Percentiles rank a stretch among this genome's conserved stretches.
These are phyloP conservation scores for Mycosarcoma maydis DNA, from an alignment of 1,284 basidiomycete species.

Conservation along the genomic window DNA sequence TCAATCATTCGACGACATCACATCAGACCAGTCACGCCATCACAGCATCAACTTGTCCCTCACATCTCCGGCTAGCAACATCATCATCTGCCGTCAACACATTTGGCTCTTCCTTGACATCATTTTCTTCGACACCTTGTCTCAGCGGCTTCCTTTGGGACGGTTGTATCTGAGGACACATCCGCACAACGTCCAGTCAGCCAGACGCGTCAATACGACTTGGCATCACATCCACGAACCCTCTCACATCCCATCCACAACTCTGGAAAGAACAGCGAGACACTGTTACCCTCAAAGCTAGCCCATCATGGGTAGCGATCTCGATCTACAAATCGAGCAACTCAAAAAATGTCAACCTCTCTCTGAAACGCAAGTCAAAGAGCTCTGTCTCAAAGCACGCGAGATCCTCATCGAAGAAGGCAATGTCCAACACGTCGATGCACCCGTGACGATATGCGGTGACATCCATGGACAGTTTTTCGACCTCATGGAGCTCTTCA, in stretches of 20 bases:
- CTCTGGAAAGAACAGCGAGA: conserved; percentile 12
- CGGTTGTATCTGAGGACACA: too few species aligned
- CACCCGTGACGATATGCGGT: conserved; percentile 97
- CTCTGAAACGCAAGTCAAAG: conserved; percentile 60
- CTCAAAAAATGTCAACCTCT: conserved; percentile 60
- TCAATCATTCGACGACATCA: too few species aligned
- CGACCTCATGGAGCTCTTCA: conserved; percentile 96
- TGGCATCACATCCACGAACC: too few species aligned
- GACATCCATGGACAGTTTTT: conserved; percentile 99
- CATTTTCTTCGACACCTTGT: too few species aligned
- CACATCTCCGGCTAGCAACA: too few species aligned
- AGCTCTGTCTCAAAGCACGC: conserved; percentile 88
- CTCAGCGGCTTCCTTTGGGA: too few species aligned
- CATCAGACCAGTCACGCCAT: too few species aligned
- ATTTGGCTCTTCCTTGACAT: too few species aligned
- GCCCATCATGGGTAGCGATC: conserved; percentile 48
- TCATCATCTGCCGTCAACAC: background rate
- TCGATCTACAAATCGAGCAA: conserved; percentile 62
- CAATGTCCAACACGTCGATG: conserved; percentile 94
- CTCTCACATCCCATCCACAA: background rate
- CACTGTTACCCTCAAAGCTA: background rate
- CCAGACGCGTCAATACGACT: background rate
- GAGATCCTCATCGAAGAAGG: conserved; percentile 95
- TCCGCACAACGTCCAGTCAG: background rate
- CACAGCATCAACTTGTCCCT: too few species aligned